Evolutionary conservation across 768 basidiomycete species (phyloP), one percentile per base, ranked within the genome.

Genomic region (Tephrocybe rancida): DNA sequence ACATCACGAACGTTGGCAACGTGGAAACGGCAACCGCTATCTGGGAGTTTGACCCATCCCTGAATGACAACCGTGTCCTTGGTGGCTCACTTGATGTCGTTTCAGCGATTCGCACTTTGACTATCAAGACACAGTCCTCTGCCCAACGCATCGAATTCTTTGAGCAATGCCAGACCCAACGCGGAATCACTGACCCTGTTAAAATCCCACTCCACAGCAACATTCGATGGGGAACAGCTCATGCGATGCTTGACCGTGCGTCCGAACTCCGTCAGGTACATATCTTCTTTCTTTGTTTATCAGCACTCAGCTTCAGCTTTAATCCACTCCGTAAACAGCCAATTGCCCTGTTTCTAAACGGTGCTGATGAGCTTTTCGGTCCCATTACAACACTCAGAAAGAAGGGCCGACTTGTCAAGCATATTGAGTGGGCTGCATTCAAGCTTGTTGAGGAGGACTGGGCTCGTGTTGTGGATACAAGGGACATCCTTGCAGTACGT

Each of bases 21-120:
- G 48, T 71, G 2, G 64, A 70, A 37, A 70, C 56, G 1, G 46
- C 60, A 11, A 61, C 51, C 0, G 67, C 69, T 0, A 73, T 74
- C 13, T 74, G 69, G 71, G 67, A 70, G 16, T 73, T 66, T 49
- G 64, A 74, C 26, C 71, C 70, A 0, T 24, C 18, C 0, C 29
- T 57, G 3, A 10, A 34, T 2, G 54, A 55, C 29, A 71, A 72
- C 43, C 48, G 52, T 9, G 60, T 72, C 4, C 56, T 65, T 21
- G 59, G 61, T 6, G 59, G 63, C 18, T 68, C 62, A 0, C 55
- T 72, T 0, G 64, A 73, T 54, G 67, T 69, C 2, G 62, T 74
- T 32, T 64, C 70, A 0, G 56, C 66, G 0, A 61, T 72, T 2
- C 49, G 58, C 0, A 73, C 66, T 0, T 50, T 71, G 1, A 61